A percentile compares a stretch with the other conserved stretches of the same genome.
These are phyloP conservation scores for Ustilago tritici DNA, from an alignment of 1,284 basidiomycete genomes.

Conservation along the genomic window DNA sequence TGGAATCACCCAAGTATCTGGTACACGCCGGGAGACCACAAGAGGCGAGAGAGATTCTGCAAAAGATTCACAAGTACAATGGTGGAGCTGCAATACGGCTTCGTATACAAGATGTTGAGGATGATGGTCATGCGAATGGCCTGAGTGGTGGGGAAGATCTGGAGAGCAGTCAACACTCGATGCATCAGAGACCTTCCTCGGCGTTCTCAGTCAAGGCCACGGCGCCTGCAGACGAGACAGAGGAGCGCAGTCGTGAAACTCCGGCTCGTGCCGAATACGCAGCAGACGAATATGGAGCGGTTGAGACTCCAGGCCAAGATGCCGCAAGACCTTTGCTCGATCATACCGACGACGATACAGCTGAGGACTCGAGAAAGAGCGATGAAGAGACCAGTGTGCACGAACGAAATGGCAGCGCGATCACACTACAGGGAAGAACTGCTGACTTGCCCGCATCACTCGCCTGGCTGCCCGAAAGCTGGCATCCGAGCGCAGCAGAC, in stretches of 20 bases:
- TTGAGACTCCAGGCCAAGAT: background rate
- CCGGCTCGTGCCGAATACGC: constrained; percentile 5
- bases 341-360: background rate
- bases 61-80: constrained; percentile 57
- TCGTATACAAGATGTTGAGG: constrained; percentile 51
- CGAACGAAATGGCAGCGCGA: constrained; percentile 10
- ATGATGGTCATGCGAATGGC: constrained; percentile 1
- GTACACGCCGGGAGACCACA: constrained; percentile 51
- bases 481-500: constrained; percentile 42
- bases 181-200: constrained; percentile 16
- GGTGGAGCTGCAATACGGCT: constrained; percentile 40
- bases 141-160: constrained; percentile 3
- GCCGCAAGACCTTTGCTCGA: constrained; percentile 10
- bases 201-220: background rate
- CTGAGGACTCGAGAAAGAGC: constrained; percentile 10
- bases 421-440: background rate
- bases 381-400: constrained; percentile 6
- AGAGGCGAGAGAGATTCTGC: constrained; percentile 58
- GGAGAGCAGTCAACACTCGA: constrained; percentile 19
- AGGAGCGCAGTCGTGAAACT: too few relatives aligned
- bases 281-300: constrained; percentile 15
- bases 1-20: constrained; percentile 81
- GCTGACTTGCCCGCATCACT: constrained; percentile 30
- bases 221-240: background rate
- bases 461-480: constrained; percentile 36